phyloP scores from a whole-genome alignment of 495 filamentous ascomycete species.

The Lasiosphaeria hispida region DNA sequence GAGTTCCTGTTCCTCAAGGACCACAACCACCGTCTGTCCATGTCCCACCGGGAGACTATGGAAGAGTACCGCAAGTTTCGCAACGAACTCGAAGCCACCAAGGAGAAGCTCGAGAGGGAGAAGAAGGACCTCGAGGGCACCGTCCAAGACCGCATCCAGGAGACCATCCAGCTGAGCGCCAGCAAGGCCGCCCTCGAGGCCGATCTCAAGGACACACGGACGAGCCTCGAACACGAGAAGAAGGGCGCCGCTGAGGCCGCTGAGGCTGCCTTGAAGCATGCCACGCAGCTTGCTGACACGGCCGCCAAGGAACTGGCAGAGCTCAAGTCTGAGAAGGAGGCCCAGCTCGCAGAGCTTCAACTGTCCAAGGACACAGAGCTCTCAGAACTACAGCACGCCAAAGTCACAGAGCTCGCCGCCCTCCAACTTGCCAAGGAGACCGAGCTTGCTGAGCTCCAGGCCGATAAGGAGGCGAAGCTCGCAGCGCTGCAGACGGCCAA shows the following conservation, averaged over 20 bases:
- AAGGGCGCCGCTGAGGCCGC: conserved; percentile 19
- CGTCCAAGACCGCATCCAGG: conserved; percentile 29
- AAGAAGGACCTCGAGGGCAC: conserved; percentile 31
- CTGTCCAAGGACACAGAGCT: conserved; percentile 10
- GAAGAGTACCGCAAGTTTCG: conserved; percentile 38
- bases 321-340: conserved; percentile 9
- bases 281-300: conserved; percentile 8
- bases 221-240: conserved; percentile 20
- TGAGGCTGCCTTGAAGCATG: conserved; percentile 14
- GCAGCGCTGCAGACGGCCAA: conserved; percentile 1
- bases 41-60: conserved; percentile 32
- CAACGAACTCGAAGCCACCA: conserved; percentile 33
- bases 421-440: conserved; percentile 9
- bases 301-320: conserved; percentile 12
- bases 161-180: conserved; percentile 30
- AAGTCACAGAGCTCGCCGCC: conserved; percentile 5
- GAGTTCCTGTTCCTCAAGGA: conserved; percentile 39
- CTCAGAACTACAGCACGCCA: conserved; percentile 4
- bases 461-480: conserved; percentile 1
- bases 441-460: conserved; percentile 11
- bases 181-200: conserved; percentile 22
- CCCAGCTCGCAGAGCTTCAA: conserved; percentile 5
- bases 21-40: conserved; percentile 33
- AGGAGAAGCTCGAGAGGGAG: conserved; percentile 25
- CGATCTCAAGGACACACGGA: conserved; percentile 27